Base-by-base conservation (phyloP, 2,329 filamentous ascomycete genomes). In the Didymosphaeria variabile region DNA sequence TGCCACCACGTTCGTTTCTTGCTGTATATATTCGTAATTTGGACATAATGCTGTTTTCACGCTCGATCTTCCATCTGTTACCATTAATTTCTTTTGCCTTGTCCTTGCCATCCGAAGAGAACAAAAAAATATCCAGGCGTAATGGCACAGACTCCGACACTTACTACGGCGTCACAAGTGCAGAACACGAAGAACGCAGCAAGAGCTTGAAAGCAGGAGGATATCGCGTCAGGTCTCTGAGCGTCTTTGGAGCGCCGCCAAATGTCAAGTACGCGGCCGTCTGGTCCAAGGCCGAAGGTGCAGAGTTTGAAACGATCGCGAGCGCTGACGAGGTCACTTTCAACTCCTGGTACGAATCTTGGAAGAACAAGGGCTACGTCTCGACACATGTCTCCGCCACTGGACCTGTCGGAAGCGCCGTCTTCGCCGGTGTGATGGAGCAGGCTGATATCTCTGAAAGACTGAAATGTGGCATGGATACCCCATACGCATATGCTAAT, bases 361-460 rank as follows among this genome's bases (percentile, higher is more conserved):
- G 61, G 62, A 69, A 53, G 56, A 42, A 59, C 6, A 56, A 40
- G 38, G 68, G 65, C 13, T 69, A 66, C 46, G 67, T 68, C 56
- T 66, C 68, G 2, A 69, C 68, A 17, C 65, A 67, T 29, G 59
- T 71, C 26, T 64, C 68, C n/a, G 67, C 66, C n/a, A 69, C 67
- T 2, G 67, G 68, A 12, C 40, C 66, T 12, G 53, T 55, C 17
- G 67, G 60, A 17, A 46, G 57, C 38, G 68, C 67, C 10, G 53
- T 69, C 10, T 71, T 65, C 45, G 67, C 67, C 3, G 68, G 66
- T 21, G 68, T 69, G 17, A 66, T 69, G 67, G 60, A 71, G 40
- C 19, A 63, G 29, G 60, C 26, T 9, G 65, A 67, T 59, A 31
- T 58, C 26, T 52, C 54, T 15, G 47, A 52, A 9, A 49, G 46